These are phyloP conservation scores for Umbelopsis isabellina DNA, from an alignment of 192 early-diverging fungal genomes.

Conservation along the genomic window DNA sequence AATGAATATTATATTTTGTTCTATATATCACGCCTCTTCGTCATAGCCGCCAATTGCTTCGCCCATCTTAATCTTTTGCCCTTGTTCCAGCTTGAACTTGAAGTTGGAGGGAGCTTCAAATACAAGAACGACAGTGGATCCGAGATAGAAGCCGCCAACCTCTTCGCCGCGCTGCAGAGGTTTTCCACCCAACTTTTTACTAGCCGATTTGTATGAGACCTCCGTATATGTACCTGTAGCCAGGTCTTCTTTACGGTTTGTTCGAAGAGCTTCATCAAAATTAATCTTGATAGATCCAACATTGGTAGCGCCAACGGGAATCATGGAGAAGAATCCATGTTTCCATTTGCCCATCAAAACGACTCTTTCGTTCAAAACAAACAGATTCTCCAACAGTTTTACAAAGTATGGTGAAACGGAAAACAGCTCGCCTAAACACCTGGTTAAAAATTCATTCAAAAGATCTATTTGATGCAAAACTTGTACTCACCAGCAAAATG, in stretches of 20 bases:
- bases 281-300: conserved; percentile 96
- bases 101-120: conserved; percentile 93
- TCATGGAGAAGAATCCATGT: conserved; percentile 95
- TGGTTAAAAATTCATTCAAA: neutral
- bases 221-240: conserved; percentile 79
- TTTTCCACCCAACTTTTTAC: conserved; percentile 64
- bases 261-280: conserved; percentile 81
- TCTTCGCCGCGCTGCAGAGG: conserved; percentile 80
- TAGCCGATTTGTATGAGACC: conserved; percentile 65
- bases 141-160: conserved; percentile 94
- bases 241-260: conserved; percentile 64
- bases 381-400: conserved; percentile 81
- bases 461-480: neutral
- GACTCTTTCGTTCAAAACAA: conserved; percentile 97
- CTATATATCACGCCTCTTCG: conserved; percentile 4
- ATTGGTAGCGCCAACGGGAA: conserved; percentile 97
- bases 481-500: conserved; percentile 82
- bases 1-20: neutral
- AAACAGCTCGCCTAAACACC: conserved; percentile 81
- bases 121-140: conserved; percentile 94
- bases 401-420: conserved; percentile 95
- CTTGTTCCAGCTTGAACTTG: conserved; percentile 71
- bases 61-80: conserved; percentile 83
- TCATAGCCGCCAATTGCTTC: conserved; percentile 68
- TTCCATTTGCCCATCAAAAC: conserved; percentile 90